Percentiles rank a stretch among this genome's conserved stretches.
phyloP scores from a whole-genome alignment of 805 yeast species.

The Saturnispora besseyi region DNA sequence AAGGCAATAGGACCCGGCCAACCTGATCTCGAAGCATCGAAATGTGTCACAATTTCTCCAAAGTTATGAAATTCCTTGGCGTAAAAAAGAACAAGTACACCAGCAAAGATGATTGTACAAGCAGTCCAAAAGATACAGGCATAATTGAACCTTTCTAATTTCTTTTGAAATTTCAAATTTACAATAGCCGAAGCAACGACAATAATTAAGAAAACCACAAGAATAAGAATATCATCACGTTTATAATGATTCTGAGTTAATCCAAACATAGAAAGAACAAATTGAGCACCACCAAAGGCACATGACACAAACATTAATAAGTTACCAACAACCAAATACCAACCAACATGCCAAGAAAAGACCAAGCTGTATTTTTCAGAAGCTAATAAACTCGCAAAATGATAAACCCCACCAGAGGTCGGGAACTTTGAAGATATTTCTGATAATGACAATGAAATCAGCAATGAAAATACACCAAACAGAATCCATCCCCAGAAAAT shows the following conservation, averaged over 20 bases:
- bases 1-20: slow-evolving; percentile 68
- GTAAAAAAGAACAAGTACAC: slow-evolving; percentile 49
- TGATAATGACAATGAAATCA: slow-evolving; percentile 63
- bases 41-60: slow-evolving; percentile 50
- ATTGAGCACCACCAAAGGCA: slow-evolving; percentile 68
- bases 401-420: slow-evolving; percentile 67
- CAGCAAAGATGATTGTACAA: slow-evolving; percentile 61
- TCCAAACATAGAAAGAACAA: slow-evolving; percentile 58
- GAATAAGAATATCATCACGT: slow-evolving; percentile 46
- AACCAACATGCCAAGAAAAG: slow-evolving; percentile 72
- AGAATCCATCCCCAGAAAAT: slow-evolving; percentile 67
- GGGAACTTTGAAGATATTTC: slow-evolving; percentile 75
- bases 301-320: slow-evolving; percentile 72
- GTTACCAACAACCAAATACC: slow-evolving; percentile 65
- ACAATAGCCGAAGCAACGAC: slow-evolving; percentile 53
- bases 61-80: slow-evolving; percentile 51
- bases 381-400: slow-evolving; percentile 65
- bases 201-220: slow-evolving; percentile 46
- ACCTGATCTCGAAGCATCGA: slow-evolving; percentile 67
- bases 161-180: slow-evolving; percentile 50
- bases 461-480: slow-evolving; percentile 52
- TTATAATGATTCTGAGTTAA: slow-evolving; percentile 50
- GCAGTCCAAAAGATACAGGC: slow-evolving; percentile 70
- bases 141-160: slow-evolving; percentile 55
- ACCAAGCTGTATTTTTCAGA: slow-evolving; percentile 45